Conservation (phyloP, 768 basidiomycete genomes). For the Pulveroboletus frians region DNA sequence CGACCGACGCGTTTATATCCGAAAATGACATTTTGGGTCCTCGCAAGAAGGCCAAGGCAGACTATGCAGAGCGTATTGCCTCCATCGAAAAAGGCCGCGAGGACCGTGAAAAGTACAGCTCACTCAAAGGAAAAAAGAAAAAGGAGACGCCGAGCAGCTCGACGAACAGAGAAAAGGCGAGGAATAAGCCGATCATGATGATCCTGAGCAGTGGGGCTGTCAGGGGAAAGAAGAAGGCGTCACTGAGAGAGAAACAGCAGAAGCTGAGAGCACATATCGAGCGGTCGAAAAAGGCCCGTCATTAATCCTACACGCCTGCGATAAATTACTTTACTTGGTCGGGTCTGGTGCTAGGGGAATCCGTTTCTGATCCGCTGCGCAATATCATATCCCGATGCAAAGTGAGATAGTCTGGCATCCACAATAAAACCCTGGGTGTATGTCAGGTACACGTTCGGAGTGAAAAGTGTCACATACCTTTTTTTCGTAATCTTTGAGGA, state of each 20-base stretch:
- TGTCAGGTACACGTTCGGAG: background rate
- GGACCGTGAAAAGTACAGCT: conserved; percentile 90
- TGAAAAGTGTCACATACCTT: conserved; percentile 39
- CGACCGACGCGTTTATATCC: conserved; percentile 59
- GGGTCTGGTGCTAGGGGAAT: conserved; percentile 13
- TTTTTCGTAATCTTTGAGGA: conserved; percentile 46
- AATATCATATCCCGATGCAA: conserved; percentile 66
- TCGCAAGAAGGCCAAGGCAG: conserved; percentile 87
- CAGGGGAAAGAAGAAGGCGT: conserved; percentile 79
- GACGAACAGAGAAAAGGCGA: conserved; percentile 87
- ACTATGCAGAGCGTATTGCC: conserved; percentile 91
- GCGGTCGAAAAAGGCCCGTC: conserved; percentile 50
- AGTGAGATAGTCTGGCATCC: conserved; percentile 74
- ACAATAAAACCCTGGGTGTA: conserved; percentile 51
- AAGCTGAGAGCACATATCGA: conserved; percentile 74
- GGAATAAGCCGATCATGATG: conserved; percentile 97
- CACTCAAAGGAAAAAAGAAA: conserved; percentile 86
- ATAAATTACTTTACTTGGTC: background rate
- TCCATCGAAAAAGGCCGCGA: conserved; percentile 90
- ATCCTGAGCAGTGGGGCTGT: conserved; percentile 72
- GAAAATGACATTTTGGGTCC: conserved; percentile 92
- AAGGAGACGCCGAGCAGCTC: conserved; percentile 78
- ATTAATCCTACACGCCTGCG: conserved; percentile 12
- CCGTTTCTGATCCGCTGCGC: conserved; percentile 37
- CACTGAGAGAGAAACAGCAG: conserved; percentile 75